Base-by-base conservation (phyloP, 2,329 filamentous ascomycete genomes). In the Colletotrichum echinochloae region DNA sequence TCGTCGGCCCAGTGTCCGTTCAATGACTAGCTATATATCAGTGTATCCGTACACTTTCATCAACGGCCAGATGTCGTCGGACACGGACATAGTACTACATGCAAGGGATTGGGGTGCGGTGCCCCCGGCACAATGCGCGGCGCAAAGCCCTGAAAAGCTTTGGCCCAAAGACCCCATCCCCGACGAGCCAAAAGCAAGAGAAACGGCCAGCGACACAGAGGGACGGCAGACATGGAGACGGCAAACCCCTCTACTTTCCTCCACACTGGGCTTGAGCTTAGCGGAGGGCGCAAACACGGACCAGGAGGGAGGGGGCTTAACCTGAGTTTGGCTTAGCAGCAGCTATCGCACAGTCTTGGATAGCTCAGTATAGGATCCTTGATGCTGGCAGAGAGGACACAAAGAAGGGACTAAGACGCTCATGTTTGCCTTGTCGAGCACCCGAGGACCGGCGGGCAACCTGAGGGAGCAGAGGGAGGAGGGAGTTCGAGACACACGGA, bases 251-350 rank as follows among this genome's bases (percentile, higher is more conserved):
- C 60, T 52, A 60, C 66, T 70, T 33, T 70, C 64, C 57, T 67
- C 64, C 52, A 62, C 57, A 59, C 51, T n/a, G 35, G 46, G 67
- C 51, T 57, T 56, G 44, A 44, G 64, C 41, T 52, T 44, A n/a
- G 64, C 46, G 23, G 57, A 35, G n/a, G 35, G 49, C 41, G 18
- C 18, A 23, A 23, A 37, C 64, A 70, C 67, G 49, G 63, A 67
- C 51, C 37, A 57, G 16, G 16, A 56, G 44, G 62, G 54, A n/a
- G n/a, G 46, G 28, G 52, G 41, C 23, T 70, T 67, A 62, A 61
- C n/a, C 67, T 52, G 30, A 14, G 14, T 67, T 57, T 33, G 64
- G 67, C 20, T 51, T 70, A 67, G 67, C n/a, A 8, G 14, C 30
- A 52, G 49, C 18, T 37, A 52, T 49, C 44, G 57, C 64, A 44